A percentile compares a stretch with the other conserved stretches of the same genome.
These are phyloP conservation scores for Blastobotrys attinorum DNA, from an alignment of 805 yeast genomes.

Conservation along the genomic window DNA sequence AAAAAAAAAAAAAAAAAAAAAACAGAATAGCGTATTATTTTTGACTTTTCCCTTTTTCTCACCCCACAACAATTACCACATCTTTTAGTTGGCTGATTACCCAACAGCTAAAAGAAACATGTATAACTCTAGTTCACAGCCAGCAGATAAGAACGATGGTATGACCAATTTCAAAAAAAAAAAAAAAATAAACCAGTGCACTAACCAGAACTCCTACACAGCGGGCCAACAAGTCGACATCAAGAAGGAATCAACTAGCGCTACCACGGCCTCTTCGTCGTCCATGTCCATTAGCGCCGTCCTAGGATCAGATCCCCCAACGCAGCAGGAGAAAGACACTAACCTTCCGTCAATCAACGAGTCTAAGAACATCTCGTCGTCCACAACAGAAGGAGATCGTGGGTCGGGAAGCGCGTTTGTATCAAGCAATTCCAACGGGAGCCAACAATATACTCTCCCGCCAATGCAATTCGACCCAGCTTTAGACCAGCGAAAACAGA, in stretches of 20 bases:
- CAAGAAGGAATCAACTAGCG: background rate
- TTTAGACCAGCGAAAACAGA: constrained; percentile 17
- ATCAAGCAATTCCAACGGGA: background rate
- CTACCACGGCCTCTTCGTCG: no score
- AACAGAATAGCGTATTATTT: no score
- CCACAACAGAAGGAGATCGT: background rate
- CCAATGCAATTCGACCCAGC: constrained; percentile 24
- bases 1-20: no score
- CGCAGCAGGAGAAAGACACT: background rate
- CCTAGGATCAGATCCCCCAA: constrained; percentile 1
- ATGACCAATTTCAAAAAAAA: background rate
- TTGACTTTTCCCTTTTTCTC: no score
- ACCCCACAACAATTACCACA: no score
- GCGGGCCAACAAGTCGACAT: no score
- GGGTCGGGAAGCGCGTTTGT: background rate
- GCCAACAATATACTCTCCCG: constrained; percentile 17
- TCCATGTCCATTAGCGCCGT: constrained; percentile 5
- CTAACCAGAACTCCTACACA: no score
- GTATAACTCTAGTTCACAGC: background rate
- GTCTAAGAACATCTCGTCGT: no score
- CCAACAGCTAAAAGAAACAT: no score
- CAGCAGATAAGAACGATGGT: background rate
- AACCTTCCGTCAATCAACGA: background rate
- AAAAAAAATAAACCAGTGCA: no score
- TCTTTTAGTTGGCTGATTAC: no score